Percentiles rank a stretch among this genome's conserved stretches.
These are phyloP conservation scores for Alternaria longipes DNA, from an alignment of 2,329 filamentous ascomycete genomes.

Conservation along the genomic window DNA sequence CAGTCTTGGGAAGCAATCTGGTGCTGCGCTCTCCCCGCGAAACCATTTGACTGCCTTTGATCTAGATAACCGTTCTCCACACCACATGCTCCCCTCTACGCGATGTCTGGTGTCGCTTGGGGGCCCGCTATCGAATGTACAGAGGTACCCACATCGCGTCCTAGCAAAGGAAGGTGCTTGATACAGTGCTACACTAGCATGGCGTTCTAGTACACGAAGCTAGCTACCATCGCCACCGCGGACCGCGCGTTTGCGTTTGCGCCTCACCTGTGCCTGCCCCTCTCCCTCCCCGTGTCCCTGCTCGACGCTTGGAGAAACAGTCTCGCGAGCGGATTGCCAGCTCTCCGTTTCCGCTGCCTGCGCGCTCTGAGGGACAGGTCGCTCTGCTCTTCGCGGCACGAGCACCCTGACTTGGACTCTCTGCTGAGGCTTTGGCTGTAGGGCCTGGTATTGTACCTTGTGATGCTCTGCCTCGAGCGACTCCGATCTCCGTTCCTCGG, in stretches of 20 bases:
- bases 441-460: too few species aligned
- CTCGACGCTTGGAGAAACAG: neutral
- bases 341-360: neutral
- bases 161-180: neutral
- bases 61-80: neutral
- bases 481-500: too few species aligned
- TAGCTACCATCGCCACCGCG: too few species aligned
- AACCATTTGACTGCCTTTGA: neutral
- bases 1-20: neutral
- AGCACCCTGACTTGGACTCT: too few species aligned
- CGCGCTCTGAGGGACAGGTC: neutral
- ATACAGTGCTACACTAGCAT: neutral
- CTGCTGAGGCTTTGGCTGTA: too few species aligned
- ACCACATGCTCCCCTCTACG: neutral
- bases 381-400: neutral
- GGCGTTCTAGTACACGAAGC: too few species aligned
- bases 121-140: neutral
- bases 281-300: too few species aligned
- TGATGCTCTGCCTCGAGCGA: too few species aligned
- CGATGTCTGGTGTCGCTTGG: neutral
- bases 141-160: neutral
- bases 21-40: neutral
- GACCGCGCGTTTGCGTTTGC: too few species aligned
- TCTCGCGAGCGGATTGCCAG: conserved; percentile 1
- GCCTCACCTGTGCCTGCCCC: too few species aligned